Evolutionary conservation across 345 rosid species (phyloP).

Genomic region (Rhodamnia rubescens): DNA sequence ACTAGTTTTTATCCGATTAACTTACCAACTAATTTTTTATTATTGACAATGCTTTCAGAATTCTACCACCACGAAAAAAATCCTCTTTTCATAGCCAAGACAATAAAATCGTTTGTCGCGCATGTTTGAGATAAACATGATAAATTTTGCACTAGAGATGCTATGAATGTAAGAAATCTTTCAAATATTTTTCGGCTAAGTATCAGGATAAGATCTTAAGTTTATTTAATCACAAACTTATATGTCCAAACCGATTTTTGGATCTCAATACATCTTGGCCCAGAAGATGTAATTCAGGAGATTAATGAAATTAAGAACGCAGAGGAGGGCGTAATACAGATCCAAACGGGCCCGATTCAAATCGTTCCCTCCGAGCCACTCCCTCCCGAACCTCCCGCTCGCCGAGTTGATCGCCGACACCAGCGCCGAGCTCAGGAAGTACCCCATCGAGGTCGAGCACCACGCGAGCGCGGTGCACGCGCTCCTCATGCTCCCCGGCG

Average conservation of each 20-base stretch:
- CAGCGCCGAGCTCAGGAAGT: slow-evolving; percentile 36
- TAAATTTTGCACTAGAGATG: neutral
- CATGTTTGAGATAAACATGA: neutral
- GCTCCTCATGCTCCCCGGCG: slow-evolving; percentile 36
- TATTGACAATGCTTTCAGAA: neutral
- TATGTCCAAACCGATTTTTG: neutral
- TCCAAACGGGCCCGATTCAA: slow-evolving; percentile 30
- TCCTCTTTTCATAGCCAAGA: no score
- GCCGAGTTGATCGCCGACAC: slow-evolving; percentile 20
- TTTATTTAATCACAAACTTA: neutral
- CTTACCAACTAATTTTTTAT: neutral
- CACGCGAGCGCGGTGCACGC: slow-evolving; percentile 42
- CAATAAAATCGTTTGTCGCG: neutral
- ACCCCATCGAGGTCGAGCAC: slow-evolving; percentile 47
- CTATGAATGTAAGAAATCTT: neutral
- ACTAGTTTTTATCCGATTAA: neutral
- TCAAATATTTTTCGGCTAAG: neutral
- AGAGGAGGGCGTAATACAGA: slow-evolving; percentile 29
- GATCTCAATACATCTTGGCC: slow-evolving; percentile 13
- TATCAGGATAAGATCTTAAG: neutral
- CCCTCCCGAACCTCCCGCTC: slow-evolving; percentile 14
- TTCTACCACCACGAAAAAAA: neutral
- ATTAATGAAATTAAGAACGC: slow-evolving; percentile 35
- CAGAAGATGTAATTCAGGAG: slow-evolving; percentile 23
- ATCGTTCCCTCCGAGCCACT: slow-evolving; percentile 39